Base-by-base conservation (phyloP, 2,329 filamentous ascomycete genomes). In the Hymenoscyphus fraxineus region DNA sequence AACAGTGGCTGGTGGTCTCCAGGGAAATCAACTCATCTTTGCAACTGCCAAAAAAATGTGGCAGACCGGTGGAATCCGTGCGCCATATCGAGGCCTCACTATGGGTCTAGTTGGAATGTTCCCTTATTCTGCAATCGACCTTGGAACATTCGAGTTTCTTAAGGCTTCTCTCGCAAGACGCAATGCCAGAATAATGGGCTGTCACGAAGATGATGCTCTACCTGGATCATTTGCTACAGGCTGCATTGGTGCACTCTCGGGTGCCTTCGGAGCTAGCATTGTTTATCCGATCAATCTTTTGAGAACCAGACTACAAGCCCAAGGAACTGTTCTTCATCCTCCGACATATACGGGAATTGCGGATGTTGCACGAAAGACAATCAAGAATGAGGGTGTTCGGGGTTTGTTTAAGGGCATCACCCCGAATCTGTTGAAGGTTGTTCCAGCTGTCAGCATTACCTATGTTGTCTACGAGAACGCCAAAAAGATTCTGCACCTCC, bases 71-170 rank as follows among this genome's bases (percentile, higher is more conserved):
- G 92, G 92, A 27, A 70, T 93, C 35, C 81, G 85, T 39, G 84
- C 91, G 6, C 94, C 93, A 68, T 99, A 98, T 77, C 92, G 94
- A 62, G 95, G 95, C 51, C 84, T 99, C 40, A 93, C 93, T 0
- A 95, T 98, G 85, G 95, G 95, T 16, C 83, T 99, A 3, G 80
- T 97, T 60, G 95, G 95, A 75, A 97, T 98, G 88, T 99, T 99
- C 73, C 95, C 95, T 0, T 99, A 98, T 77, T 94, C 93, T 54
- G 95, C 95, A 59, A 96, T 99, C 74, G 95, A 99, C 75, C 89
- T 99, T 73, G 92, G 92, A 69, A 97, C 92, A 0, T 99, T 98
- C 74, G 95, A 99, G 78, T 87, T 95, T 66, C 84, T 97, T 67
- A 99, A 99, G 78, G 86, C 85, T 58, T 82, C 82, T 7, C 87